Evolutionary conservation across 169 alveolate species (phyloP).

Genomic region (Besnoitia besnoiti): DNA sequence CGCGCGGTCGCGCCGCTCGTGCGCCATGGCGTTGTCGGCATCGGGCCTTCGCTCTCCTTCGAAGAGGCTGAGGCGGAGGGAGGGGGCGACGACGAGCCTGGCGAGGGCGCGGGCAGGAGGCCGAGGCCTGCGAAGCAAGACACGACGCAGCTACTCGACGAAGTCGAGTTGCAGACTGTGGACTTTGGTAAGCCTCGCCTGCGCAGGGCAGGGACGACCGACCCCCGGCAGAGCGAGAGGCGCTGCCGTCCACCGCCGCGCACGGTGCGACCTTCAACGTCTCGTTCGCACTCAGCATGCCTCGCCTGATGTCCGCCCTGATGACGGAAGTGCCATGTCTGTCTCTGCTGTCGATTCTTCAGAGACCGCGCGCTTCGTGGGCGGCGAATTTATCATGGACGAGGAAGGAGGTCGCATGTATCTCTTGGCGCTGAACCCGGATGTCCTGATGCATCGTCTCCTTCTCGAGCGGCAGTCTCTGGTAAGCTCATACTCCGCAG

Average conservation of each 20-base stretch:
- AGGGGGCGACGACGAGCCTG: neutral
- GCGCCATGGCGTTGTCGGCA: slow-evolving; percentile 3
- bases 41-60: neutral
- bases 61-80: neutral
- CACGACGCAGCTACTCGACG: neutral
- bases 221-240: too few relatives aligned
- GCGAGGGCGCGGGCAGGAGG: neutral
- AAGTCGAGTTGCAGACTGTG: neutral
- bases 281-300: too few relatives aligned
- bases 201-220: too few relatives aligned
- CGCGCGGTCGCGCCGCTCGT: slow-evolving; percentile 10
- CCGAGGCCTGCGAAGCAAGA: neutral
- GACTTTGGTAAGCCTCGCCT: neutral
- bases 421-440: slow-evolving; percentile 5
- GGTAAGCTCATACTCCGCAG: neutral
- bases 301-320: too few relatives aligned
- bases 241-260: too few relatives aligned
- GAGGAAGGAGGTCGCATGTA: slow-evolving; percentile 27
- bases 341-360: neutral
- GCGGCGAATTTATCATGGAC: slow-evolving; percentile 40
- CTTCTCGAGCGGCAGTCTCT: slow-evolving; percentile 47
- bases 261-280: too few relatives aligned
- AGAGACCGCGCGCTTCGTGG: slow-evolving; percentile 22
- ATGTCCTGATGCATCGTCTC: slow-evolving; percentile 39
- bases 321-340: too few relatives aligned